Base-by-base conservation (phyloP, 208 protist species). In the Trypanosoma brucei region DNA sequence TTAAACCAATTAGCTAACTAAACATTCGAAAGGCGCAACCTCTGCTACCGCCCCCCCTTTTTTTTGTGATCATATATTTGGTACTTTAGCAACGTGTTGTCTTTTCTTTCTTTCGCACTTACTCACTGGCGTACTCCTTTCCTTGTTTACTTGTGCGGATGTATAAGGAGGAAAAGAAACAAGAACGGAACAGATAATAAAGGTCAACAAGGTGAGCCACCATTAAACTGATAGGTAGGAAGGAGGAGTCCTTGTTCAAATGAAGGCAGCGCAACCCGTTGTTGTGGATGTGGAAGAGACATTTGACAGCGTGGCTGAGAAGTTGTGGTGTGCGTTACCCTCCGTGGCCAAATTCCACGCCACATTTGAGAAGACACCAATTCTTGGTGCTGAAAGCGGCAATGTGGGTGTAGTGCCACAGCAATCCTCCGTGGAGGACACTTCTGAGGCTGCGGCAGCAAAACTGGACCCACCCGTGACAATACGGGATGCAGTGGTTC, bases 271-370 rank as follows among this genome's bases (percentile, higher is more conserved):
- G 13, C 54, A 37, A 36, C 50, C 9, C 13, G 58, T 35, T 59
- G 62, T 46, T 40, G 33, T 44, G 13, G 0, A 44, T 11, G 8
- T 56, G n/a, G 68, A 78, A 57, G 22, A 71, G 44, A 63, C 78
- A 9, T 3, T 88, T 31, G 78, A 83, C 39, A 74, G 82, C 33
- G 65, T 87, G 7, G 75, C 76, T 48, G 78, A 79, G 35, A 59
- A 65, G n/a, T 59, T 94, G n/a, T 94, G 88, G 85, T 55, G 60
- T 35, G 65, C 84, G 3, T 57, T 94, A 46, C 88, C 81, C 1
- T 75, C 73, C 2, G 70, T 88, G 44, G 46, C 45, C 30, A 55
- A 62, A 44, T 30, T 66, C 7, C 60, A 54, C 3, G 51, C 69
- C 67, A n/a, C n/a, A 38, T 6, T 59, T 46, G 11, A 22, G 72